Conservation (phyloP, 805 yeast genomes). For the Barnettozyma siamensis region DNA sequence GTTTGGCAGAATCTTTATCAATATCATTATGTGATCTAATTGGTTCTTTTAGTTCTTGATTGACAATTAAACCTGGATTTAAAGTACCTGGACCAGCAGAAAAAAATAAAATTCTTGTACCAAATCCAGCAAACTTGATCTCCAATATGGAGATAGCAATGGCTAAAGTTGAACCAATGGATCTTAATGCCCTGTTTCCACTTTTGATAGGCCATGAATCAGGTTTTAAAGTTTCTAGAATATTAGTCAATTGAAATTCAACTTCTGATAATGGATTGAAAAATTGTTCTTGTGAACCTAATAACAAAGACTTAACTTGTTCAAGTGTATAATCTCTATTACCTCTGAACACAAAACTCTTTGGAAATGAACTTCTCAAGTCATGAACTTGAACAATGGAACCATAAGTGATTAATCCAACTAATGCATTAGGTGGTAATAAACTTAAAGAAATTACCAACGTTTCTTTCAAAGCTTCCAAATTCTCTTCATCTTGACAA, state of each 20-base stretch:
- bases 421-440: constrained; percentile 84
- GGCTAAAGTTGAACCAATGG: constrained; percentile 88
- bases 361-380: constrained; percentile 60
- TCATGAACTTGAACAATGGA: constrained; percentile 90
- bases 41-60: constrained; percentile 88
- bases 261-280: constrained; percentile 70
- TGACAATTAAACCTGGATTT: constrained; percentile 92
- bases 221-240: constrained; percentile 68
- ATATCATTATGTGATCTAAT: constrained; percentile 96
- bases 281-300: constrained; percentile 46
- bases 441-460: constrained; percentile 67
- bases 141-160: constrained; percentile 81
- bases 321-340: constrained; percentile 67
- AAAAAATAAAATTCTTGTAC: constrained; percentile 85
- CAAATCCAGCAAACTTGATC: constrained; percentile 75
- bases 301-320: constrained; percentile 54
- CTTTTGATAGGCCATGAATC: constrained; percentile 90
- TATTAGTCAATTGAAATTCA: constrained; percentile 75
- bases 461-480: constrained; percentile 77
- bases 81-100: constrained; percentile 95
- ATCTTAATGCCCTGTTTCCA: constrained; percentile 80
- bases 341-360: constrained; percentile 82
- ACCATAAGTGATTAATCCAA: constrained; percentile 85
- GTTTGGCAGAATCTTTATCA: constrained; percentile 84
- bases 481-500: constrained; percentile 84